Evolutionary conservation across 345 rosid genomes (phyloP), one percentile per base, ranked within the genome.

Genomic region (Streptanthus diversifolius): DNA sequence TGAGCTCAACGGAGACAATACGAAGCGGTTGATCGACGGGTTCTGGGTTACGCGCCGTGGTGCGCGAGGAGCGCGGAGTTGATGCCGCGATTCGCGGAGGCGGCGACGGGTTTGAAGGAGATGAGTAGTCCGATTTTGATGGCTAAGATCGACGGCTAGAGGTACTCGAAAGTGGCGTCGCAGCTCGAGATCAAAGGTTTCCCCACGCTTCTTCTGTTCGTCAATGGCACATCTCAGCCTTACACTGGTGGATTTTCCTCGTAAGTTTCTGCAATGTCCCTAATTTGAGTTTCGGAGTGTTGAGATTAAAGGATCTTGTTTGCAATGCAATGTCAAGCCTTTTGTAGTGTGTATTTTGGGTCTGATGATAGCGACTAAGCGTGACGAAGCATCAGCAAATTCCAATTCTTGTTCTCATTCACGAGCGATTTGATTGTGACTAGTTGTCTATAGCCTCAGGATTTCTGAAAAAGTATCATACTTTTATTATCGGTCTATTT

Each of bases 1-100:
- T 17, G 97, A 92, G 80, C 83, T 93, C 54, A 83, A 87, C 70
- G 79, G 65, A 43, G 93, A 93, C 48, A 87, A 79, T 49, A 44
- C 79, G 60, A 81, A 71, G 76, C 82, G 83, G 62, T 66, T 79
- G 15, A 77, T 83, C 24, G 84, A 85, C 35, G 83, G 83, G 80
- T 90, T 47, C 72, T 92, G 36, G 98, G 98, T 8, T 92, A 90
- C 41, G 93, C 97, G 5, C 95, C 98, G 13, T 92, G 98, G 97
- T 88, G 93, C 60, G 77, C 83, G 3, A 85, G 95, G 63, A 90
- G 98, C 77, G 98, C 98, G n/a, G 98, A 92, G 80, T 78, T 92
- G n/a, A 92, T 92, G 97, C 98, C 98, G 62, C 82, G 84, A 55
- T 92, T 92, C 70, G 89, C 93, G 63, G 93, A 90, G 78, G 97